Conservation (phyloP, 352 stramenopile species). For the Globisporangium barbulae region DNA sequence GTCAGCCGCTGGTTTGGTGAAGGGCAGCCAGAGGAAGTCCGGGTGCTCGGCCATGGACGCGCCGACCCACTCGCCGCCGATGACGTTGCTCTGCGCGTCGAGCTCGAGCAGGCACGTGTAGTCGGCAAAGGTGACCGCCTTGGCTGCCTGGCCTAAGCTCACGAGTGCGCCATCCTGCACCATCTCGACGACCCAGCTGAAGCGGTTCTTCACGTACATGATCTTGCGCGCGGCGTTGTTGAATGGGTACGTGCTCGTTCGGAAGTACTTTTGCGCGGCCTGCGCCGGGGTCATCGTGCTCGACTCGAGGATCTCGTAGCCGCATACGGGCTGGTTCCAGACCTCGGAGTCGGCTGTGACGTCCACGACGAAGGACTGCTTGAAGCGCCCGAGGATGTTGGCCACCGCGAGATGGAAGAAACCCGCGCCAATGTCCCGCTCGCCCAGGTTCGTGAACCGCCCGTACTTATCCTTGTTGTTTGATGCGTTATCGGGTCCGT, state of each 20-base stretch:
- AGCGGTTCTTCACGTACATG: constrained; percentile 35
- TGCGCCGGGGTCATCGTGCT: constrained; percentile 28
- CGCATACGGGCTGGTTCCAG: constrained; percentile 60
- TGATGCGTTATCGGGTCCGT: constrained; percentile 1
- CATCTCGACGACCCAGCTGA: constrained; percentile 35
- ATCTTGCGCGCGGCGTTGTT: constrained; percentile 36
- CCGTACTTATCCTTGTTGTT: constrained; percentile 16
- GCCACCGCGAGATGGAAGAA: constrained; percentile 14
- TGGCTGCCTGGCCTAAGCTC: constrained; percentile 22
- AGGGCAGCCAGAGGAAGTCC: constrained; percentile 2
- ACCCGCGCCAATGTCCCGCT: constrained; percentile 10
- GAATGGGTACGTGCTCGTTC: constrained; percentile 45
- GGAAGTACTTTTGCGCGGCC: constrained; percentile 36
- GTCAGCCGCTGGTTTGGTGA: constrained; percentile 29
- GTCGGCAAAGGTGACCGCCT: constrained; percentile 38
- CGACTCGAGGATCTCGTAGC: constrained; percentile 31
- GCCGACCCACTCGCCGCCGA: constrained; percentile 63
- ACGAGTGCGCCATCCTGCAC: constrained; percentile 26
- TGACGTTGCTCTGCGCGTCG: constrained; percentile 47
- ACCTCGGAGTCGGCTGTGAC: constrained; percentile 23
- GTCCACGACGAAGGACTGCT: constrained; percentile 15
- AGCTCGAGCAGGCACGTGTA: constrained; percentile 68
- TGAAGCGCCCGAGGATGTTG: constrained; percentile 15
- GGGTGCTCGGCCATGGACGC: constrained; percentile 23
- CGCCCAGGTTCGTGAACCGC: constrained; percentile 9